phyloP scores from a whole-genome alignment of 225 moss, liverwort and hornwort genomes.

The Neckera pumila region DNA sequence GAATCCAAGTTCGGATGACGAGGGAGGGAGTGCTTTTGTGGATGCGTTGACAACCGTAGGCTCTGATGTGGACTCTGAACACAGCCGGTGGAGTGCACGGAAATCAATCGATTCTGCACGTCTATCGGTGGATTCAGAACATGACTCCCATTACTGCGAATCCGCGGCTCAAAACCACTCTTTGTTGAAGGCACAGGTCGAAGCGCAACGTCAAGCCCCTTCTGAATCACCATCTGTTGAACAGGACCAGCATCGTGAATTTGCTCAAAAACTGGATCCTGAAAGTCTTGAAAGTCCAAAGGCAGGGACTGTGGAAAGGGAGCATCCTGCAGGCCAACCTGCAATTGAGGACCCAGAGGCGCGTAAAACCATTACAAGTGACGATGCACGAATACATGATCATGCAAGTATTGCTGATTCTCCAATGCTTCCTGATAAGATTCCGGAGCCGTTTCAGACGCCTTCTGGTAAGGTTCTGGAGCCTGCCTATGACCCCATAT shows the following conservation, averaged over 20 bases:
- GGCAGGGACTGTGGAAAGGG: background rate
- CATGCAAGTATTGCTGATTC: background rate
- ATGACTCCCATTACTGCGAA: background rate
- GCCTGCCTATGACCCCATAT: background rate
- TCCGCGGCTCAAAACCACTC: background rate
- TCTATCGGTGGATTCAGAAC: background rate
- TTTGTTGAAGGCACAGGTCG: constrained; percentile 9
- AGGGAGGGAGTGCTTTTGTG: constrained; percentile 15
- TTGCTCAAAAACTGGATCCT: background rate
- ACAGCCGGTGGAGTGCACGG: background rate
- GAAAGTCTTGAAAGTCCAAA: background rate
- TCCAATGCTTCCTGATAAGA: background rate
- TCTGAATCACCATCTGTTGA: background rate
- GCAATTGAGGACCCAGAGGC: background rate
- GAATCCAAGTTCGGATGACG: constrained; percentile 6
- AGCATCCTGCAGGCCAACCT: background rate
- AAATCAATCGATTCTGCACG: background rate
- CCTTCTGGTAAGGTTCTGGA: background rate
- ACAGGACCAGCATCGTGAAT: background rate
- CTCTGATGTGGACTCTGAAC: constrained; percentile 27
- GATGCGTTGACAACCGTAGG: constrained; percentile 43
- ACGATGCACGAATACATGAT: background rate
- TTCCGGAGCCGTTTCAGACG: background rate
- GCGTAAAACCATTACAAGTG: background rate
- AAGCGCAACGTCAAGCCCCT: background rate